These are phyloP conservation scores for Leishmania amazonensis DNA, from an alignment of 208 protist species.

Conservation along the genomic window DNA sequence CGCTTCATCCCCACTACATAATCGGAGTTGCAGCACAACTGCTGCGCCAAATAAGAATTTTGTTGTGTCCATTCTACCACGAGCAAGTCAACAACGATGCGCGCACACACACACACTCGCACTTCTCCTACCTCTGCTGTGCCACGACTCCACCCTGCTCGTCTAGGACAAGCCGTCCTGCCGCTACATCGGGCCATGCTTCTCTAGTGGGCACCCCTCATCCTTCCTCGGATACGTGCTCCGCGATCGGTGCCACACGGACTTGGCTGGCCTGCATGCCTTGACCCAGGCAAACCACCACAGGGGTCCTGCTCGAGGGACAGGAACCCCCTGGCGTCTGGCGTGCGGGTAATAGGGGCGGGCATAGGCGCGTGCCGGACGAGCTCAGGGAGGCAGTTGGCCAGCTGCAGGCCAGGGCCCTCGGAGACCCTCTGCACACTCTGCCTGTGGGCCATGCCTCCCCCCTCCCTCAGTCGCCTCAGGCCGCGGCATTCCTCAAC, in stretches of 20 bases:
- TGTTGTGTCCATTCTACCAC: neutral
- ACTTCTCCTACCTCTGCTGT: neutral
- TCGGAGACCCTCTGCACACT: neutral
- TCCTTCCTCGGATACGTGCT: neutral
- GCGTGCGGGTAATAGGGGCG: neutral
- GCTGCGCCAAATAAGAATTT: neutral
- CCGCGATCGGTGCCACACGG: neutral
- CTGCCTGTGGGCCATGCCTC: neutral
- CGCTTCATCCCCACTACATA: too few relatives aligned
- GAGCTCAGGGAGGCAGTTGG: neutral
- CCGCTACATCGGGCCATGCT: neutral
- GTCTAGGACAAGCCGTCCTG: neutral
- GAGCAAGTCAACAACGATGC: neutral
- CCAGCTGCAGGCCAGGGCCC: neutral
- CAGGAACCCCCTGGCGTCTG: neutral
- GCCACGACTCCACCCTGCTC: neutral
- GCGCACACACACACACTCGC: neutral
- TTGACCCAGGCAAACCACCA: neutral
- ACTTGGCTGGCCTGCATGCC: neutral
- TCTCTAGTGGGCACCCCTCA: neutral
- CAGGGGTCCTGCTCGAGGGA: neutral
- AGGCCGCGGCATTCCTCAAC: neutral
- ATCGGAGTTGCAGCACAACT: too few relatives aligned
- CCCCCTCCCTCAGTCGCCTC: neutral
- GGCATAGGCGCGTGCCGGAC: neutral